phyloP scores from a whole-genome alignment of 2,329 filamentous ascomycete genomes.

The Remersonia thermophila region DNA sequence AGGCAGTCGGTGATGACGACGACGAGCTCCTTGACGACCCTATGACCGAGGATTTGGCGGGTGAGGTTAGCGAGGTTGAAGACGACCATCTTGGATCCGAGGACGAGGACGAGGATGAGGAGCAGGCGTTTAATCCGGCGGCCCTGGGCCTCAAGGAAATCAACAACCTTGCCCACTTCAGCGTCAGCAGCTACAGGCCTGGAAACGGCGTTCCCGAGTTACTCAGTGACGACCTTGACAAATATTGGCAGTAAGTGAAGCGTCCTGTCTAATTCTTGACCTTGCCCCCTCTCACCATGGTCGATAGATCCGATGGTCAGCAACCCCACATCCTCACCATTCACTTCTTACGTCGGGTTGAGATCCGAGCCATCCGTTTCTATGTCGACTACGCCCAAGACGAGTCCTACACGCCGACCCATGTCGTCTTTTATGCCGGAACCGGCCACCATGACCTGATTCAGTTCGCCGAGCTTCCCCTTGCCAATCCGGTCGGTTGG shows the following conservation, averaged over 20 bases:
- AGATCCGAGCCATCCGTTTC: constrained; percentile 65
- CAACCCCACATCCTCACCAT: constrained; percentile 70
- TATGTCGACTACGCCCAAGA: constrained; percentile 86
- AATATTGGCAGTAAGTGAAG: constrained; percentile 62
- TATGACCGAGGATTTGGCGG: constrained; percentile 14
- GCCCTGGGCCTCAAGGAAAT: constrained; percentile 63
- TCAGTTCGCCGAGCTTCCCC: constrained; percentile 69
- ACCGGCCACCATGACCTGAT: constrained; percentile 86
- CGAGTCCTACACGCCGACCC: constrained; percentile 92
- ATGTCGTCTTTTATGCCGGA: constrained; percentile 78
- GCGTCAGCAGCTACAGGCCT: constrained; percentile 69
- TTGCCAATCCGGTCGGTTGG: constrained; percentile 77
- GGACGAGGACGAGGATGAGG: constrained; percentile 12
- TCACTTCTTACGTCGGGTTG: constrained; percentile 74
- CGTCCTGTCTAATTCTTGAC: neutral
- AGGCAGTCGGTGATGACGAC: constrained; percentile 1
- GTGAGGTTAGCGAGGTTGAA: constrained; percentile 13
- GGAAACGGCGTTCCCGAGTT: constrained; percentile 69
- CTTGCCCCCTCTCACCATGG: neutral
- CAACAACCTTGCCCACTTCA: constrained; percentile 71
- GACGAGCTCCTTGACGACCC: constrained; percentile 13
- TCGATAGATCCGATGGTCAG: constrained; percentile 59
- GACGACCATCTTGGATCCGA: constrained; percentile 8
- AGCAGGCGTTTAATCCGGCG: constrained; percentile 36
- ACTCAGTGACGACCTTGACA: constrained; percentile 56